Percentiles rank a stretch among this genome's conserved stretches.
phyloP scores from a whole-genome alignment of 805 yeast species.

The Saccharomycopsis sp. region DNA sequence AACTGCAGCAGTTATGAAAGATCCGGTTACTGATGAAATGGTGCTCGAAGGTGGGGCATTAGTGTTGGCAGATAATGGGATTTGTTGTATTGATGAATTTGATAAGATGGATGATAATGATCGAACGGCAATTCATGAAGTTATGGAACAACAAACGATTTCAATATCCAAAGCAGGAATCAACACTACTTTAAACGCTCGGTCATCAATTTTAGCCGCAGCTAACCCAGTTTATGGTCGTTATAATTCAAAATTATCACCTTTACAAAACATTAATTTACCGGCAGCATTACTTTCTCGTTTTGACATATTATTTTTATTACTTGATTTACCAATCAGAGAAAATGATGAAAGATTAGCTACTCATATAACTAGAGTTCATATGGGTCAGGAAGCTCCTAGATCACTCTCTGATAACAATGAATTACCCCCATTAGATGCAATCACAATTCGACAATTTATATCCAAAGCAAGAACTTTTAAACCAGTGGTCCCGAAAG shows the following conservation, averaged over 20 bases:
- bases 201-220: slow-evolving; percentile 93
- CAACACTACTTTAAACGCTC: slow-evolving; percentile 89
- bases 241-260: slow-evolving; percentile 83
- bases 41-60: slow-evolving; percentile 97
- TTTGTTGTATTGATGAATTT: slow-evolving; percentile 97
- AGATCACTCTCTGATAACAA: too few species aligned
- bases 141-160: slow-evolving; percentile 98
- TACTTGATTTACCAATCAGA: slow-evolving; percentile 76
- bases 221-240: slow-evolving; percentile 98
- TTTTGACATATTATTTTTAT: slow-evolving; percentile 82
- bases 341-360: slow-evolving; percentile 84
- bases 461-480: slow-evolving; percentile 77
- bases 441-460: slow-evolving; percentile 76
- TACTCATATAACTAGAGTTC: slow-evolving; percentile 90
- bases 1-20: slow-evolving; percentile 98
- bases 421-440: slow-evolving; percentile 69
- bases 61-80: slow-evolving; percentile 94
- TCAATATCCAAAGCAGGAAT: slow-evolving; percentile 97
- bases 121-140: slow-evolving; percentile 97
- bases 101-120: slow-evolving; percentile 98
- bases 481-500: slow-evolving; percentile 78
- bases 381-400: slow-evolving; percentile 88
- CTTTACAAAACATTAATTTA: slow-evolving; percentile 89
- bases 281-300: slow-evolving; percentile 96
- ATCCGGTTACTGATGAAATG: slow-evolving; percentile 98